Evolutionary conservation across 306 rosid species (phyloP), one percentile per base, ranked within the genome.

Genomic region (Mimosa bimucronata): DNA sequence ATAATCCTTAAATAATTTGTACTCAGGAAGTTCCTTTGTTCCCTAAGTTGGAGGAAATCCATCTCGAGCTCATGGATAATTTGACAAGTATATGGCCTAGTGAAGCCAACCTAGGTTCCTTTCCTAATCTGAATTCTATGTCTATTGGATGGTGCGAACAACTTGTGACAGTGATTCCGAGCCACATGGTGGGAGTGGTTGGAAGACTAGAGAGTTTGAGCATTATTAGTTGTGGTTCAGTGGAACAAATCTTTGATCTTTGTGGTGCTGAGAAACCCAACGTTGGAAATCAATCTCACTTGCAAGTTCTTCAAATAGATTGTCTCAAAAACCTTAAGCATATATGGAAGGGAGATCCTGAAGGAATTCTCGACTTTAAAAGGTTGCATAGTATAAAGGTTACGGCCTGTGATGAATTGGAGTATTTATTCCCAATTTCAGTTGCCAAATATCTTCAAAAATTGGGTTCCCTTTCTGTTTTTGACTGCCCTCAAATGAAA

Each of bases 341-440:
- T 40, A 34, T 86, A 19, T 79, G 84, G 86, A 80, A 38, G 2
- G 13, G 13, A 38, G 84, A 76, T 5, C 77, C 29, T 0, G 15
- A 26, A 55, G 73, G 37, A 37, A 45, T 21, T 61, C 57, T 75
- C 5, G 30, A 18, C 13, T 62, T 74, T 6, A 23, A 70, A 18
- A 70, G n/a, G 4, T 25, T 84, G n/a, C 67, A 41, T 12, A 13
- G 1, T 2, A 10, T 84, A 50, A 3, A 0, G 6, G 45, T 45
- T 19, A 6, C 3, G 2, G 21, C 3, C 2, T 84, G 87, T 46
- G 6, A 3, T 4, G 3, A 6, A 3, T n/a, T 84, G 46, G 0
- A 31, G n/a, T 28, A 74, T 73, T 28, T 84, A 26, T 80, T 84
- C 16, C 84, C 84, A 58, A 2, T 29, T 53, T 66, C 61, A 13